A percentile compares a stretch with the other conserved stretches of the same genome.
Conservation (phyloP, 306 rosid genomes). For the Ochetophila trinervis region DNA sequence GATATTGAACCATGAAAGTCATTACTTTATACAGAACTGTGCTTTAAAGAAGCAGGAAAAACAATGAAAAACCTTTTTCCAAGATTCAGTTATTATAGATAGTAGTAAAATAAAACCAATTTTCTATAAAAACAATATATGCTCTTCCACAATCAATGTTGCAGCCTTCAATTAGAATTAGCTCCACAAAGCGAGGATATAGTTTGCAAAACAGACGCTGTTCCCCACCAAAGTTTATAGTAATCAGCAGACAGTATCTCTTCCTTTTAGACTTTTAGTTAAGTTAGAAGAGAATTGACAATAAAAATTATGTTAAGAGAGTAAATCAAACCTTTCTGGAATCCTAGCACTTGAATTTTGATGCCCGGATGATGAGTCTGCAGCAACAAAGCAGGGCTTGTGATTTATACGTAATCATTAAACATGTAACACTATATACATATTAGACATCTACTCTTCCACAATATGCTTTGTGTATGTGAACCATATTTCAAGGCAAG, state of each 20-base stretch:
- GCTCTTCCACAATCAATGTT: too few species aligned
- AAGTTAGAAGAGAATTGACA: not conserved
- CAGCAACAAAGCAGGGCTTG: conserved; percentile 12
- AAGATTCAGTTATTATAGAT: not conserved
- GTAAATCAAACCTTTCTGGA: conserved; percentile 69
- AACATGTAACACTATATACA: not conserved
- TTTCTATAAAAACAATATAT: too few species aligned
- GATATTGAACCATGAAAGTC: not conserved
- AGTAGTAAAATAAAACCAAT: too few species aligned
- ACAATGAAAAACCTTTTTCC: not conserved
- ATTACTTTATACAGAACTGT: not conserved
- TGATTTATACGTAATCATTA: not conserved
- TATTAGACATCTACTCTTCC: not conserved
- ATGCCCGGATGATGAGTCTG: conserved; percentile 66
- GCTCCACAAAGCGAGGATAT: too few species aligned
- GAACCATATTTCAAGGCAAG: conserved; percentile 2
- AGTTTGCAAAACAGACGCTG: too few species aligned
- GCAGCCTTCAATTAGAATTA: too few species aligned
- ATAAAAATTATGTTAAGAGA: not conserved
- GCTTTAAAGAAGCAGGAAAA: not conserved
- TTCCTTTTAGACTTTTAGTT: not conserved
- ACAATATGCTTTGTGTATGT: not conserved
- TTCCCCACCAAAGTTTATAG: not conserved
- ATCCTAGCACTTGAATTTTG: conserved; percentile 68
- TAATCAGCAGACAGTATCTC: conserved; percentile 1